These are phyloP conservation scores for Solanum arcanum DNA, from an alignment of 257 asterid species.

Conservation along the genomic window DNA sequence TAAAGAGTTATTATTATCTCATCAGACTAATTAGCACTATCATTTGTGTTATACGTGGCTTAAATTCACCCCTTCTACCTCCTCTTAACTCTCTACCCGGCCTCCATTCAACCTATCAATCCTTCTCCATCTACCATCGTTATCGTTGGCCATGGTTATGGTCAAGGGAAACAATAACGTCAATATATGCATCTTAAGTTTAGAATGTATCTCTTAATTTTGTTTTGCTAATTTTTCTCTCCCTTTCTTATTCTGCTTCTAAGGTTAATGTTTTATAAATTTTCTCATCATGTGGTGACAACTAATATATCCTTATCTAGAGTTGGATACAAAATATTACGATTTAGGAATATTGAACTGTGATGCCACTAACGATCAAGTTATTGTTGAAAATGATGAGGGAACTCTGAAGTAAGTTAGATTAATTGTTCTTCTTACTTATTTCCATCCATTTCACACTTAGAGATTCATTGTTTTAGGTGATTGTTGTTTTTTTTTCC, in stretches of 20 bases:
- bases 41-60: not conserved
- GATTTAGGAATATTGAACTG: conserved; percentile 79
- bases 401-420: conserved; percentile 69
- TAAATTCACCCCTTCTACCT: not conserved
- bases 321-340: conserved; percentile 71
- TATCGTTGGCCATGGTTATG: not conserved
- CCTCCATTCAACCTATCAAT: not conserved
- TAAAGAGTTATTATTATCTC: not conserved
- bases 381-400: conserved; percentile 84
- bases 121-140: not conserved
- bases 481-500: not conserved
- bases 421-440: not conserved
- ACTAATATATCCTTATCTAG: conserved; percentile 74
- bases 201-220: not conserved
- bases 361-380: conserved; percentile 66
- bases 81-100: not conserved
- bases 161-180: not conserved
- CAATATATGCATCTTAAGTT: not conserved
- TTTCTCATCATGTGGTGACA: conserved; percentile 16
- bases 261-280: not conserved
- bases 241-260: not conserved
- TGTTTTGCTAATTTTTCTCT: not conserved
- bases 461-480: not conserved
- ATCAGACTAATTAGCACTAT: not conserved
- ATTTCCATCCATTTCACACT: not conserved